Percentiles rank a stretch among this genome's conserved stretches.
phyloP scores from a whole-genome alignment of 1,139 yeast genomes.

The Sugiyamaella pinicola region DNA sequence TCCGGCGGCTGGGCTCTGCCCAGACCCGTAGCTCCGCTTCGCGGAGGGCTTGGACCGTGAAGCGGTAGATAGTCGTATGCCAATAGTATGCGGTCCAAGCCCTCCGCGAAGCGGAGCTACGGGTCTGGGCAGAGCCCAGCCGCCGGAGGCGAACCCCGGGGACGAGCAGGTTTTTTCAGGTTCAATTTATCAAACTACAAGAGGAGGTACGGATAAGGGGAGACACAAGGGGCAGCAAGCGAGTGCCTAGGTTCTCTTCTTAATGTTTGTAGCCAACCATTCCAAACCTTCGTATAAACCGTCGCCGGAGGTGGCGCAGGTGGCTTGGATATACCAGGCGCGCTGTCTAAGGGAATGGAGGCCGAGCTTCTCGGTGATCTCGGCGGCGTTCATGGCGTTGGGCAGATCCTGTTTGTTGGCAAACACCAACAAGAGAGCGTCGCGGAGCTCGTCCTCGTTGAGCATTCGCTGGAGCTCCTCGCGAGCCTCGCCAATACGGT shows the following conservation, averaged over 20 bases:
- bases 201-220: not conserved
- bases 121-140: no score
- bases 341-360: slow-evolving; percentile 90
- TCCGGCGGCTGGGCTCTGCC: slow-evolving; percentile 2
- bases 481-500: slow-evolving; percentile 90
- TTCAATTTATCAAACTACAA: slow-evolving; percentile 5
- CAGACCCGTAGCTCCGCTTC: slow-evolving; percentile 2
- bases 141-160: not conserved
- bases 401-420: slow-evolving; percentile 91
- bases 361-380: slow-evolving; percentile 89
- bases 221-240: not conserved
- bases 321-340: slow-evolving; percentile 94
- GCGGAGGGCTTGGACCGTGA: not conserved
- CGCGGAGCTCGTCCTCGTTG: slow-evolving; percentile 90
- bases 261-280: slow-evolving; percentile 86
- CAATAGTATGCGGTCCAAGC: no score
- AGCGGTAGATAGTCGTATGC: no score
- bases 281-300: slow-evolving; percentile 94
- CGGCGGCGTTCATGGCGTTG: slow-evolving; percentile 94
- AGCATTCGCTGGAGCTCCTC: slow-evolving; percentile 93
- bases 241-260: slow-evolving; percentile 53
- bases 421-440: slow-evolving; percentile 83
- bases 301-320: slow-evolving; percentile 94
- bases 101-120: no score
- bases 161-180: not conserved